phyloP scores from a whole-genome alignment of 2,329 filamentous ascomycete species.

The Botryotinia globosa region DNA sequence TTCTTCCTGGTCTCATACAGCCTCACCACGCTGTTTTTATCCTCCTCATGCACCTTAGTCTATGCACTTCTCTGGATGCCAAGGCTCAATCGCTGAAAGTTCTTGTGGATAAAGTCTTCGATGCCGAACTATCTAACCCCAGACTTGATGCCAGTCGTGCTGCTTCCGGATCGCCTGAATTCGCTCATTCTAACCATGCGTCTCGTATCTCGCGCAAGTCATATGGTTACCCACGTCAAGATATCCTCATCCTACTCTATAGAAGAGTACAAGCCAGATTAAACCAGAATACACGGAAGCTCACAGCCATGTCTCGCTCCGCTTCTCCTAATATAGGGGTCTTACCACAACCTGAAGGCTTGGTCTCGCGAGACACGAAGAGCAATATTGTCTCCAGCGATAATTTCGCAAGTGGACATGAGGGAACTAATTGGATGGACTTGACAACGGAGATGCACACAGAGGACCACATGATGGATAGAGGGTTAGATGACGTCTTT shows the following conservation, averaged over 20 bases:
- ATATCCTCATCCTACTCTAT: background rate
- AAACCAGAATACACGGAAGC: too few species aligned
- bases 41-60: constrained; percentile 20
- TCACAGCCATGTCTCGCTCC: too few species aligned
- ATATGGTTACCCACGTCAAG: background rate
- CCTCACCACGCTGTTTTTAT: constrained; percentile 21
- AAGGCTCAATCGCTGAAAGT: background rate
- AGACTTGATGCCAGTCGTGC: too few species aligned
- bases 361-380: background rate
- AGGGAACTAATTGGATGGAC: background rate
- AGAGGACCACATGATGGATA: background rate
- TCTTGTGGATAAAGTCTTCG: background rate
- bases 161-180: background rate
- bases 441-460: too few species aligned
- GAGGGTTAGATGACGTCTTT: background rate
- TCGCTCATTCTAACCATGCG: background rate
- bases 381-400: background rate
- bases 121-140: background rate
- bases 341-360: background rate
- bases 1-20: constrained; percentile 14
- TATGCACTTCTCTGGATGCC: background rate
- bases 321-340: background rate
- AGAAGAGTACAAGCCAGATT: background rate
- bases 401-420: background rate
- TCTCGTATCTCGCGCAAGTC: background rate